Conservation (phyloP, 129 eudicot species). For the Daucus carota region DNA sequence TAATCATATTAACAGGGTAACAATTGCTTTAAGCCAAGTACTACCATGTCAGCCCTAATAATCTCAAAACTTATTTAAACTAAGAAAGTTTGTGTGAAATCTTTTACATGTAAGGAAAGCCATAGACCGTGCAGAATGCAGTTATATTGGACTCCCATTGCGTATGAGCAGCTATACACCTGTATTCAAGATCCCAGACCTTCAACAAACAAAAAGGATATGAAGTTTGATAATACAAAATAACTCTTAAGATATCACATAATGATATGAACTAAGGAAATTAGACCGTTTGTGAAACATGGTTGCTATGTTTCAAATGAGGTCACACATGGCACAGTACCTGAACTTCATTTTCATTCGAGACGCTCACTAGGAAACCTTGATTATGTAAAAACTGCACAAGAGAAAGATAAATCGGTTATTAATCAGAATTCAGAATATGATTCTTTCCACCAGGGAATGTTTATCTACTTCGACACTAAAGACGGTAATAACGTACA, state of each 20-base stretch:
- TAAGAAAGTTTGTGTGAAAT: not conserved
- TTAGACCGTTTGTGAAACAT: not conserved
- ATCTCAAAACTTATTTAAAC: not conserved
- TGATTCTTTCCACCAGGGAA: not conserved
- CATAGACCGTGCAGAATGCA: slow-evolving; percentile 57
- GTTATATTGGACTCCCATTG: slow-evolving; percentile 91
- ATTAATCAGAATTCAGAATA: not conserved
- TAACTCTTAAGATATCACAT: not conserved
- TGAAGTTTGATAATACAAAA: slow-evolving; percentile 2
- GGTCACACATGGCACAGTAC: slow-evolving; percentile 25
- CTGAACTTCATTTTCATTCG: slow-evolving; percentile 81
- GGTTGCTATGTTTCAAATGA: slow-evolving; percentile 18
- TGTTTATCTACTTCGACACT: not conserved
- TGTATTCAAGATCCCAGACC: slow-evolving; percentile 84
- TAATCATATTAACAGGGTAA: slow-evolving; percentile 18
- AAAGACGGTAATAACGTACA: not conserved
- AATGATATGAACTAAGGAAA: not conserved
- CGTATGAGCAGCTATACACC: slow-evolving; percentile 50
- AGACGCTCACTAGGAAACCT: slow-evolving; percentile 73
- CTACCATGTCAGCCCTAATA: not conserved
- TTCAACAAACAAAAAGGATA: slow-evolving; percentile 32
- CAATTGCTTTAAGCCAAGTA: slow-evolving; percentile 12
- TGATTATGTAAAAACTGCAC: slow-evolving; percentile 78
- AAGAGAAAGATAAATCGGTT: slow-evolving; percentile 12
- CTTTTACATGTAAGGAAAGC: slow-evolving; percentile 69